Evolutionary conservation across 805 yeast genomes (phyloP), one percentile per base, ranked within the genome.

Genomic region (Sugiyamaella qingdaonensis): DNA sequence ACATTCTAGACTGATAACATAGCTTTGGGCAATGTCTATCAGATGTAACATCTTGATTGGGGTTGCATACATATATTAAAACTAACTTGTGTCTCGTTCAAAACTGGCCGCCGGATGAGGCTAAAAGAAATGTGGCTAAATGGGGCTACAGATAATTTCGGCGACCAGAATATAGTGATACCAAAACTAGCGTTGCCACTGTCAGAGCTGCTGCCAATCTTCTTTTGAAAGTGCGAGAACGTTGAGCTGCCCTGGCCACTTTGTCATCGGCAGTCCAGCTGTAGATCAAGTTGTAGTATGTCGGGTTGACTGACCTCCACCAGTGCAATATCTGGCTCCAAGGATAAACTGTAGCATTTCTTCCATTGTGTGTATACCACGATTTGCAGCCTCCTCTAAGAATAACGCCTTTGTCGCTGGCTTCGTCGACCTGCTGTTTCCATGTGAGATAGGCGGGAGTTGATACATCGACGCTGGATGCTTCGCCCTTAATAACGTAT

Each of bases 351-450:
- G 54, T 35, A 14, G 50, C 49, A 43, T 57, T 57, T 29, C 48
- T 33, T 9, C 54, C 59, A 10, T 50, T 52, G 7, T 46, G 29
- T 8, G 48, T 42, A 31, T 57, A 57, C 60, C 60, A 57, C 3
- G 60, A 57, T 19, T 34, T 39, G 27, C 60, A 57, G 2, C 60
- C 60, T 10, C 60, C 60, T 35, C 36, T 31, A 2, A 48, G 46
- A 4, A 55, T 35, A 14, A 57, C 54, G 1, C 52, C 46, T 35
- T 50, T 35, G 8, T 37, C 31, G 27, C 55, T 50, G 21, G 55
- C 51, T 1, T 39, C 45, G 10, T 49, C 44, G n/a, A 57, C 32
- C 11, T 34, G 37, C 2, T 29, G 19, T n/a, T 43, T 47, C 60
- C 60, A 57, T 7, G 44, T 32, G 18, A 52, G 45, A 34, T 57